A percentile compares a stretch with the other conserved stretches of the same genome.
Evolutionary conservation across 2,329 filamentous ascomycete genomes (phyloP).

Genomic region (Paraphoma chrysanthemicola): DNA sequence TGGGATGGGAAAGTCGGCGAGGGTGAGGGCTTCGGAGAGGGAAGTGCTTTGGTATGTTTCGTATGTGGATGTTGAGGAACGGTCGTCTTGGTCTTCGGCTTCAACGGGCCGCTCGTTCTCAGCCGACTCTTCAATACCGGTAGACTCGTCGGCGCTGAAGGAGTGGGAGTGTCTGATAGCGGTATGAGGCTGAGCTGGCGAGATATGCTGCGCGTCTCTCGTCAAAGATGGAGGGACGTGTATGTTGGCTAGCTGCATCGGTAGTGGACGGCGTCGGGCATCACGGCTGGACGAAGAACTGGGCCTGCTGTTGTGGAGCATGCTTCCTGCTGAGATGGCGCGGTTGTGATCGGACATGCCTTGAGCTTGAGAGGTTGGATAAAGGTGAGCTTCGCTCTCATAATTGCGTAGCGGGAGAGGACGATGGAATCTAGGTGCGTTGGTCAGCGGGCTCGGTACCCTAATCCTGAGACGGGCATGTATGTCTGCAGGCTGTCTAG

Average conservation of each 20-base stretch:
- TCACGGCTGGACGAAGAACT: not conserved
- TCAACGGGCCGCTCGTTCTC: no score
- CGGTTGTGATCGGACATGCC: not conserved
- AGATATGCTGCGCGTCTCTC: no score
- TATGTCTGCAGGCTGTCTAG: no score
- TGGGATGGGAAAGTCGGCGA: constrained; percentile 12
- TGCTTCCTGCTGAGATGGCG: not conserved
- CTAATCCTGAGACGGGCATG: not conserved
- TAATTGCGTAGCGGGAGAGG: constrained; percentile 21
- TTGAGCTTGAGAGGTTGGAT: not conserved
- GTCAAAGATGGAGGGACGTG: not conserved
- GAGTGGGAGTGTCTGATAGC: no score
- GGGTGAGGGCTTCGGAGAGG: no score
- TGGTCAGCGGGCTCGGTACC: not conserved
- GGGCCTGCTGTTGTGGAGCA: not conserved
- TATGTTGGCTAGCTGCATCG: not conserved
- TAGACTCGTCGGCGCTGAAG: no score
- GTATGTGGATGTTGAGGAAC: no score
- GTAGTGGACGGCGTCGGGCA: not conserved
- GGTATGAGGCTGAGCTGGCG: no score
- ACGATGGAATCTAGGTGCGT: constrained; percentile 11
- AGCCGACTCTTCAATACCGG: no score
- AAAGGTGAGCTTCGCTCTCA: constrained; percentile 1
- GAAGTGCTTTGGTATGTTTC: no score
- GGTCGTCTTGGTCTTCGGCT: no score